phyloP scores from a whole-genome alignment of 139 green algal species.

The Auxenochlorella pyrenoidosa region DNA sequence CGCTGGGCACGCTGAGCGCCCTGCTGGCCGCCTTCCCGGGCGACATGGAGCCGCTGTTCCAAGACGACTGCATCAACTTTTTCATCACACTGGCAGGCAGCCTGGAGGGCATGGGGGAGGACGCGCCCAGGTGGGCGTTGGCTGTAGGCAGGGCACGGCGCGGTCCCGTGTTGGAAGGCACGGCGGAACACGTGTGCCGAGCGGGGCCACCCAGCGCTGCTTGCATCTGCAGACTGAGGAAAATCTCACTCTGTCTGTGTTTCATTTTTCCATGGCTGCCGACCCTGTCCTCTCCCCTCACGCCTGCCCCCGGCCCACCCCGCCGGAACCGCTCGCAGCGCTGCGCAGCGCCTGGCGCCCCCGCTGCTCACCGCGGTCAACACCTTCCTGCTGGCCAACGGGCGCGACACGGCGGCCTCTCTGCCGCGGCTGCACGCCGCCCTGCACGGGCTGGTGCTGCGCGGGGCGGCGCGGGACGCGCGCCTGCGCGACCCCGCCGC shows the following conservation, averaged over 20 bases:
- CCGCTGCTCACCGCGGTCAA: slow-evolving; percentile 43
- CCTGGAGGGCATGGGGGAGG: slow-evolving; percentile 13
- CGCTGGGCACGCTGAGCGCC: slow-evolving; percentile 35
- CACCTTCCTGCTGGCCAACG: slow-evolving; percentile 54
- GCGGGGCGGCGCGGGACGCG: slow-evolving; percentile 17
- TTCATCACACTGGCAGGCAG: slow-evolving; percentile 22
- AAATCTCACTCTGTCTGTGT: too few species aligned
- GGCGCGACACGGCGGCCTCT: slow-evolving; percentile 40
- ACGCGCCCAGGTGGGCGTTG: not conserved
- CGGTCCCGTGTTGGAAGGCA: too few species aligned
- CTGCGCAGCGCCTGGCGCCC: not conserved
- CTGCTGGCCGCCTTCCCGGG: slow-evolving; percentile 51
- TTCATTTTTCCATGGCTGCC: not conserved
- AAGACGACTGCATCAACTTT: slow-evolving; percentile 42
- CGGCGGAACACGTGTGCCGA: too few species aligned
- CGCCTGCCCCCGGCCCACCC: not conserved
- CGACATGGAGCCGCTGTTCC: slow-evolving; percentile 46
- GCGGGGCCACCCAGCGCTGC: too few species aligned
- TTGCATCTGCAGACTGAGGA: too few species aligned
- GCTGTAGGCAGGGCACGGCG: not conserved
- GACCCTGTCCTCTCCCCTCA: not conserved
- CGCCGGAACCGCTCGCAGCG: not conserved
- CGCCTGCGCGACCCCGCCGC: slow-evolving; percentile 41
- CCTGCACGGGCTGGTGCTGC: slow-evolving; percentile 26
- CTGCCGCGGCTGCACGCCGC: slow-evolving; percentile 34